Conservation (phyloP, 352 stramenopile species). For the Phytophthora pluvialis region DNA sequence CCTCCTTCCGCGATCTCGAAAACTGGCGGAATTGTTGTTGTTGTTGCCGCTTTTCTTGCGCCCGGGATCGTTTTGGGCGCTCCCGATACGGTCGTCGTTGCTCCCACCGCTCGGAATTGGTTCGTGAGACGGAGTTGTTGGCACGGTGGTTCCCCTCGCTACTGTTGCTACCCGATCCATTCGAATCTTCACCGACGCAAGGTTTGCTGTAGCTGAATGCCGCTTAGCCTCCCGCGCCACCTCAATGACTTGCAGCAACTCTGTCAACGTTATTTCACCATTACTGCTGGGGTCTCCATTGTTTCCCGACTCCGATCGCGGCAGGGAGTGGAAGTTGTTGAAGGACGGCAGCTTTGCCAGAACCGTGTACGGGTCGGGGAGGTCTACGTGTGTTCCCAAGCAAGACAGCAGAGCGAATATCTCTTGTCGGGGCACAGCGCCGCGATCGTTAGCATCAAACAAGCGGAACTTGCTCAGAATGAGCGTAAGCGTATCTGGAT, state of each 20-base stretch:
- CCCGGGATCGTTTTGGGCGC: no score
- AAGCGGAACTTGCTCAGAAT: constrained; percentile 44
- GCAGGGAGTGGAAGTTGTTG: background rate
- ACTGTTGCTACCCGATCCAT: constrained; percentile 11
- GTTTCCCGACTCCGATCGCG: background rate
- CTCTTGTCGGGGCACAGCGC: constrained; percentile 44
- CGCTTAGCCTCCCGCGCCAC: constrained; percentile 22
- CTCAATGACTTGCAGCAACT: constrained; percentile 40
- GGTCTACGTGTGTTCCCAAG: constrained; percentile 42
- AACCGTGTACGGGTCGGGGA: constrained; percentile 51
- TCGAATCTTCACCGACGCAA: constrained; percentile 16
- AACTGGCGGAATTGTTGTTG: background rate
- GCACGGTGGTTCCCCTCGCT: background rate
- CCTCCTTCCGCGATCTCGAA: constrained; percentile 12
- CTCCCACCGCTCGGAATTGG: background rate
- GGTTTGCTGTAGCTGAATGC: constrained; percentile 5
- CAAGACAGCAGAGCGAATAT: constrained; percentile 48
- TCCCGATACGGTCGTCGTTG: no score
- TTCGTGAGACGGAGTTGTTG: background rate
- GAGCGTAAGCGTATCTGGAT: constrained; percentile 32
- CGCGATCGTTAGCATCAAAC: constrained; percentile 56
- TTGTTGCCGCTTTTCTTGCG: no score
- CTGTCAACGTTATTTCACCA: constrained; percentile 29
- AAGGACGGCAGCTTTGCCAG: constrained; percentile 26
- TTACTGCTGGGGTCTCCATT: background rate